Evolutionary conservation across 139 green algal species (phyloP).

Genomic region (Micractinium sp.): DNA sequence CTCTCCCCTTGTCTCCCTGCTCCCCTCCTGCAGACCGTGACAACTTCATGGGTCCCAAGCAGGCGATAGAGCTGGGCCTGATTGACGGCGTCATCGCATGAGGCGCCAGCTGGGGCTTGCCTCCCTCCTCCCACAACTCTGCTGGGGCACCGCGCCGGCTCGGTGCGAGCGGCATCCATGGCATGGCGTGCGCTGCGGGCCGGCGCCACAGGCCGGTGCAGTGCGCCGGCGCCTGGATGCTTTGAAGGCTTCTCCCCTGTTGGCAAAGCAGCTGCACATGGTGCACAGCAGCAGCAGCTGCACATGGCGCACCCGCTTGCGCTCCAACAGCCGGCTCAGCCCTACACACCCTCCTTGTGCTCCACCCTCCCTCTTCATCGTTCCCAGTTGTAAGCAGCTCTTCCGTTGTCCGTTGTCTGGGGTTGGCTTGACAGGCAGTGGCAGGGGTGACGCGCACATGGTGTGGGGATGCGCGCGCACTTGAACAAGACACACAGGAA

Average conservation of each 20-base stretch:
- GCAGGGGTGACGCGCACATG: neutral
- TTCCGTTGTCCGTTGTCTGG: too few species aligned
- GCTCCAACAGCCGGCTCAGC: too few species aligned
- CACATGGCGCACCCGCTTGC: too few species aligned
- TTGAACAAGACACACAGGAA: neutral
- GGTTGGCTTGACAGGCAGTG: neutral
- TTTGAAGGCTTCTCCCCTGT: too few species aligned
- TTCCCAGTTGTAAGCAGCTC: neutral
- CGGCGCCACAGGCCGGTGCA: too few species aligned
- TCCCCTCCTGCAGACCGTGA: constrained; percentile 71
- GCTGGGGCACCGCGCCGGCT: too few species aligned
- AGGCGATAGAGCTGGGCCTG: constrained; percentile 72
- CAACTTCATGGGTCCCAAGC: constrained; percentile 84
- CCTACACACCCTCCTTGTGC: neutral
- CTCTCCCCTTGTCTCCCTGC: neutral
- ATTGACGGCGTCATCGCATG: constrained; percentile 64
- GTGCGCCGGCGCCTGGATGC: too few species aligned
- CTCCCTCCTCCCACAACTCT: too few species aligned
- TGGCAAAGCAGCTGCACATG: too few species aligned
- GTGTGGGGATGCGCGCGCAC: neutral
- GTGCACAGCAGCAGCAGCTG: too few species aligned
- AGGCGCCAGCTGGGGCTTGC: neutral
- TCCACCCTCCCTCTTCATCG: neutral
- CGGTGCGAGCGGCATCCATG: too few species aligned
- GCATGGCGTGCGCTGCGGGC: too few species aligned